Evolutionary conservation across 805 yeast genomes (phyloP).

Genomic region (Candida manassasensis): DNA sequence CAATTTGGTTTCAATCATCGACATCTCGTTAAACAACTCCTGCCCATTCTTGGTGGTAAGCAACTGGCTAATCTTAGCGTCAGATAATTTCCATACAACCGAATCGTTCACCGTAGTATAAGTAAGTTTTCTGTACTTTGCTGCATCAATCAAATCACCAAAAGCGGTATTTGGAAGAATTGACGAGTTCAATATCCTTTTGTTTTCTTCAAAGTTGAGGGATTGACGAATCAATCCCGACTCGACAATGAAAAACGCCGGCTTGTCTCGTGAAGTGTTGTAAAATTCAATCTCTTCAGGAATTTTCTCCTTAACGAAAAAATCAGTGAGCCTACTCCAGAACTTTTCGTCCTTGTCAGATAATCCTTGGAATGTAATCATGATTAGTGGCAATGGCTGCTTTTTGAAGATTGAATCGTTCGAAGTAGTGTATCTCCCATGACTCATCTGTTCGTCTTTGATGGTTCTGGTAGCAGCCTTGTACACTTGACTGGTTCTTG

Average conservation of each 20-base stretch:
- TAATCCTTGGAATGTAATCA: constrained; percentile 61
- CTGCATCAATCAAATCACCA: constrained; percentile 49
- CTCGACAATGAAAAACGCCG: constrained; percentile 56
- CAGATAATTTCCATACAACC: constrained; percentile 63
- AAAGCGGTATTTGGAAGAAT: constrained; percentile 72
- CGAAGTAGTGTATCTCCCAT: constrained; percentile 48
- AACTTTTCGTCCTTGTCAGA: constrained; percentile 45
- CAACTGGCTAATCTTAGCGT: constrained; percentile 41
- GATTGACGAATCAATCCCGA: constrained; percentile 37
- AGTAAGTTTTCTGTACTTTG: constrained; percentile 38
- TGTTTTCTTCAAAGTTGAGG: constrained; percentile 35
- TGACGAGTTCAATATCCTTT: constrained; percentile 31
- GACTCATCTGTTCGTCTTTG: constrained; percentile 36
- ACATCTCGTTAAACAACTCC: constrained; percentile 58
- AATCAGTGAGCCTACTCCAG: constrained; percentile 62
- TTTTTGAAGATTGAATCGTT: constrained; percentile 27
- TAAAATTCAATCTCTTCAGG: constrained; percentile 43
- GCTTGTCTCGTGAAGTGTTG: constrained; percentile 40
- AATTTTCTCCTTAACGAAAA: constrained; percentile 44
- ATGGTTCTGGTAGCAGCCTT: constrained; percentile 48
- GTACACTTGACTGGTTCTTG: constrained; percentile 48
- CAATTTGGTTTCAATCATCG: constrained; percentile 55
- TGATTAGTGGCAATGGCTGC: constrained; percentile 61
- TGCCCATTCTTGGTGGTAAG: constrained; percentile 40
- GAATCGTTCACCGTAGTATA: constrained; percentile 59